Percentiles rank a stretch among this genome's conserved stretches.
Conservation (phyloP, 2,329 filamentous ascomycete species). For the Penicillium freii region DNA sequence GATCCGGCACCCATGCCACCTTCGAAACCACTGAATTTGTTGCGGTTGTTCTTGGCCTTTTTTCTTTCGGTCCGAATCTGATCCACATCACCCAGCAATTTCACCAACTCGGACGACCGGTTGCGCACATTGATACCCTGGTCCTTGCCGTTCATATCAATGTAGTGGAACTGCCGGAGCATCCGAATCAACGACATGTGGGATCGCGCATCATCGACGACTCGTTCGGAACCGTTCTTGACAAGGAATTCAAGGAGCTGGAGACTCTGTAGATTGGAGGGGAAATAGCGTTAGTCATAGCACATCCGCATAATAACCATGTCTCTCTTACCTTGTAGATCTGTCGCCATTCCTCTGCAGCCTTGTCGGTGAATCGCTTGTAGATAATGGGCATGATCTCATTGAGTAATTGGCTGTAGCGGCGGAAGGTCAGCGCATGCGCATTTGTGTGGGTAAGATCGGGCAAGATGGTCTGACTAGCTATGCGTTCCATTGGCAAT, state of each 20-base stretch:
- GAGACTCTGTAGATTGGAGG: slow-evolving; percentile 53
- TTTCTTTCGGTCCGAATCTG: slow-evolving; percentile 64
- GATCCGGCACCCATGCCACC: slow-evolving; percentile 66
- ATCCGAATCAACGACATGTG: slow-evolving; percentile 96
- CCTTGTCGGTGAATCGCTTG: slow-evolving; percentile 96
- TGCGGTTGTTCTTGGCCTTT: slow-evolving; percentile 84
- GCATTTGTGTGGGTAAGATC: slow-evolving; percentile 1
- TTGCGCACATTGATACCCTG: slow-evolving; percentile 98
- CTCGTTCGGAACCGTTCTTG: slow-evolving; percentile 96
- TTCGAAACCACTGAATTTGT: slow-evolving; percentile 94
- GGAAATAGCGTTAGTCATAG: not conserved
- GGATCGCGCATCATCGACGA: slow-evolving; percentile 93
- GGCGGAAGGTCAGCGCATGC: slow-evolving; percentile 12
- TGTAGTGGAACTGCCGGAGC: slow-evolving; percentile 97
- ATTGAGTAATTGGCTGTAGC: slow-evolving; percentile 80
- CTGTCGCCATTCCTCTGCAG: slow-evolving; percentile 96
- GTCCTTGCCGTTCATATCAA: slow-evolving; percentile 94
- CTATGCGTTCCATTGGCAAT: slow-evolving; percentile 97
- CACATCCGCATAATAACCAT: not conserved
- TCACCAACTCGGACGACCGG: slow-evolving; percentile 89
- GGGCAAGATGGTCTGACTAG: slow-evolving; percentile 65
- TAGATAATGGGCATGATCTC: slow-evolving; percentile 99
- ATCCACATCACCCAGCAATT: slow-evolving; percentile 76
- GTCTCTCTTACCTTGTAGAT: slow-evolving; percentile 78
- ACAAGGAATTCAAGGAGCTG: slow-evolving; percentile 95